phyloP scores from a whole-genome alignment of 495 filamentous ascomycete genomes.

The Xylaria scruposa region DNA sequence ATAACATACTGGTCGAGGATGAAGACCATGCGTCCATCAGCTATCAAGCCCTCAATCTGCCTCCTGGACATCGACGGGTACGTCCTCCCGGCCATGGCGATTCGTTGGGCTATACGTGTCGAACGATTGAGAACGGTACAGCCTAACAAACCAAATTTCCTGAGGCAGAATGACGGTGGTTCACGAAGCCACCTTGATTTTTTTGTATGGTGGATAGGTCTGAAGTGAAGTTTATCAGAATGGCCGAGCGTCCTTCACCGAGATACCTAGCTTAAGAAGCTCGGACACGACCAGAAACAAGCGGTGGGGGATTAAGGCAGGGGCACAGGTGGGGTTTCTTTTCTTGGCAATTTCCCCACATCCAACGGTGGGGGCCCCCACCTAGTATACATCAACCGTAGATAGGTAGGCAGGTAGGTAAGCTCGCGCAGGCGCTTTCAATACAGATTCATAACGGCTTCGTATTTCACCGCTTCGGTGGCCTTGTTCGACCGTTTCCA shows the following conservation, averaged over 20 bases:
- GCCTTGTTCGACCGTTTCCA: background rate
- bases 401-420: too few relatives aligned
- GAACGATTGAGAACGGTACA: background rate
- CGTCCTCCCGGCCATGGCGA: constrained; percentile 40
- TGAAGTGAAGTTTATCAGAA: background rate
- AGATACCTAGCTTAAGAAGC: background rate
- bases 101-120: background rate
- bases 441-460: too few relatives aligned
- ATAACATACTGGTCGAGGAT: constrained; percentile 83
- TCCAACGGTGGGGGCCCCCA: background rate
- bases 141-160: background rate
- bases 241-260: constrained; percentile 4
- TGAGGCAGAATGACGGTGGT: background rate
- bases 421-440: too few relatives aligned
- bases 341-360: background rate
- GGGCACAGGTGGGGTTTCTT: background rate
- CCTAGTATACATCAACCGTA: too few relatives aligned
- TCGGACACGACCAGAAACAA: background rate
- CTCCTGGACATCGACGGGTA: constrained; percentile 66
- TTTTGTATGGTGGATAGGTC: background rate
- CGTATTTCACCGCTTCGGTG: constrained; percentile 1
- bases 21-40: constrained; percentile 80
- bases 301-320: background rate
- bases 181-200: background rate
- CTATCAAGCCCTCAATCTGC: constrained; percentile 86